Base-by-base conservation (phyloP, 176 grass and related monocot species). In the Musa troglodytarum region DNA sequence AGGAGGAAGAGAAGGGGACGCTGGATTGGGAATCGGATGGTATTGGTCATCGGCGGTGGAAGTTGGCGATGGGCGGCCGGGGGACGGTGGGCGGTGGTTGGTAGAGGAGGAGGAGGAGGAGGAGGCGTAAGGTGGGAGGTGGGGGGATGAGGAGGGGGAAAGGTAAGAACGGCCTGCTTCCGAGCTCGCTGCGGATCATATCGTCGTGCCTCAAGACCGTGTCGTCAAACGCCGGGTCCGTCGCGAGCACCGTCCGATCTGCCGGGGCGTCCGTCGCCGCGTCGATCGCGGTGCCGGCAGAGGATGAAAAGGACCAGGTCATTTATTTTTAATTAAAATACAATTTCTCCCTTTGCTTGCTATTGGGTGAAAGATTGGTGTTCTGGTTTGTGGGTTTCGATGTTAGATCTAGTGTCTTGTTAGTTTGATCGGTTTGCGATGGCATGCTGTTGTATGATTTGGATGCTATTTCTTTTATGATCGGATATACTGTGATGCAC, bases 291-390 rank as follows among this genome's bases (percentile, higher is more conserved):
- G 53, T 82, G 1, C 91, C 86, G 19, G 73, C 88, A 0, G 88
- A 99, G 84, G 96, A 94, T 72, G 96, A 99, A 88, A 99, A 99
- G 81, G 96, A 99, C 78, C 91, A 95, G 91, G 96, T 99, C 50
- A 22, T 20, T 34, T 34, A 34, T 15, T 26, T 72, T 22, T 51
- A 13, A 8, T 50, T 10, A 50, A 17, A 20, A 11, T 13, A 12
- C 53, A 28, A 21, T 51, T n/a, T 9, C 23, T 54, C 64, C 4
- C 58, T 83, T 76, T 69, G 54, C 72, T 79, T 74, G 14, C 49
- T 65, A 1, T 28, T 73, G n/a, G 2, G 29, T 11, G 69, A 26
- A 76, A 82, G 26, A 77, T 69, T 67, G 69, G 24, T 71, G 72
- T 17, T 73, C 67, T 58, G 15, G 19, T n/a, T 50, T 77, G 58